These are phyloP conservation scores for Hypoxylon subgilvum DNA, from an alignment of 495 filamentous ascomycete species.

Conservation along the genomic window DNA sequence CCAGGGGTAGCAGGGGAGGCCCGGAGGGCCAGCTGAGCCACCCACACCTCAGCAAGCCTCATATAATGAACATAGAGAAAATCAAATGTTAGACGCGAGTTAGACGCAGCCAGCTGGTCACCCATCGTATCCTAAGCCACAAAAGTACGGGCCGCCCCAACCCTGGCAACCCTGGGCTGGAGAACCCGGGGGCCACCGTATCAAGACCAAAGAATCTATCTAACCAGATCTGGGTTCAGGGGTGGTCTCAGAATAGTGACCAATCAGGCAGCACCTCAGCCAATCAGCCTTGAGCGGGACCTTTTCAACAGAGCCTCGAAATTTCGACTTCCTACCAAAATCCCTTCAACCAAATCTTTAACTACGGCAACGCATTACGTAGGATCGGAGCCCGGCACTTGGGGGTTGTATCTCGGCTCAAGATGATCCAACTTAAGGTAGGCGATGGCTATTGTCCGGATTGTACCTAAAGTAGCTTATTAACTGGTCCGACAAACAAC, in stretches of 20 bases:
- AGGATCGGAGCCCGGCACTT: constrained; percentile 26
- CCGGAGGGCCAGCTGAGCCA: constrained; percentile 21
- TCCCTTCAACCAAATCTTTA: background rate
- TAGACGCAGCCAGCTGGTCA: too few relatives aligned
- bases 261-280: constrained; percentile 23
- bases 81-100: too few relatives aligned
- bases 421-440: constrained; percentile 99
- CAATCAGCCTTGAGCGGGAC: constrained; percentile 22
- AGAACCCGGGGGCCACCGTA: too few relatives aligned
- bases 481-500: constrained; percentile 13
- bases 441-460: background rate
- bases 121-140: too few relatives aligned
- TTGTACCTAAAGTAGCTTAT: background rate
- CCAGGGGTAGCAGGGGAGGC: background rate
- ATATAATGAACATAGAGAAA: background rate
- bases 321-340: constrained; percentile 25
- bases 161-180: too few relatives aligned
- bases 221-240: constrained; percentile 7
- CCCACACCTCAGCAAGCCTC: constrained; percentile 3
- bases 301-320: constrained; percentile 34
- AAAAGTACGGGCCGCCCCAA: too few relatives aligned
- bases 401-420: constrained; percentile 49
- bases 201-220: background rate
- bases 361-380: constrained; percentile 11
- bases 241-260: background rate